Percentiles rank a stretch among this genome's conserved stretches.
Evolutionary conservation across 192 early-diverging fungal species (phyloP).

Genomic region (Phycomyces blakesleeanus): DNA sequence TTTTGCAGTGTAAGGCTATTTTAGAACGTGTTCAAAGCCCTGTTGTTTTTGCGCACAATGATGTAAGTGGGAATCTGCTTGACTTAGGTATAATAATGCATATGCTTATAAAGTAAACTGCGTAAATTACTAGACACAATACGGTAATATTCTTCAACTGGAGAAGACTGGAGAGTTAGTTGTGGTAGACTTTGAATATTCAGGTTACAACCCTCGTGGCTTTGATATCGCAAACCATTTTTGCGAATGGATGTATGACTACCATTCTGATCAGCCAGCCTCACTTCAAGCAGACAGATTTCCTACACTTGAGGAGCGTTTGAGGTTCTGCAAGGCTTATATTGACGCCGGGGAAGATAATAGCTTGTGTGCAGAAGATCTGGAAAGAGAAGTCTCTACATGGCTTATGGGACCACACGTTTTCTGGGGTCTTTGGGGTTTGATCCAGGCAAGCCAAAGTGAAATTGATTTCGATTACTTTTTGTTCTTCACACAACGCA

Average conservation of each 20-base stretch:
- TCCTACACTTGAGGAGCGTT: conserved; percentile 53
- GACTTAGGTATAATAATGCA: neutral
- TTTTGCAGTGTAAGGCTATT: conserved; percentile 42
- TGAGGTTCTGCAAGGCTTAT: conserved; percentile 63
- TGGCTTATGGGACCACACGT: conserved; percentile 52
- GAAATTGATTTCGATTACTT: conserved; percentile 79
- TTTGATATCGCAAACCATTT: conserved; percentile 82
- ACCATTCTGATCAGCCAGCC: conserved; percentile 52
- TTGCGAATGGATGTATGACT: conserved; percentile 84
- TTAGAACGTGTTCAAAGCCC: conserved; percentile 46
- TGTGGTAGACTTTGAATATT: conserved; percentile 77
- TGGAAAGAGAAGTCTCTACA: conserved; percentile 39
- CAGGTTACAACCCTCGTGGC: conserved; percentile 71
- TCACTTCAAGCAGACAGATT: conserved; percentile 42
- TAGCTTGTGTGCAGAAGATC: conserved; percentile 15
- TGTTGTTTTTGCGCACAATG: conserved; percentile 83
- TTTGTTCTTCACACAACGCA: conserved; percentile 54
- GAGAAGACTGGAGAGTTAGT: conserved; percentile 57
- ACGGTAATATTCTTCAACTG: conserved; percentile 78
- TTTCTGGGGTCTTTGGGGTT: conserved; percentile 78
- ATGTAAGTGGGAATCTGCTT: conserved; percentile 43
- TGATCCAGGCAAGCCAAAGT: conserved; percentile 67
- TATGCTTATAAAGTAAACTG: neutral
- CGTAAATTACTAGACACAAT: conserved; percentile 56
- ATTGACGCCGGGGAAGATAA: conserved; percentile 23